These are phyloP conservation scores for Beauveria bassiana DNA, from an alignment of 2,329 filamentous ascomycete genomes.

Conservation along the genomic window DNA sequence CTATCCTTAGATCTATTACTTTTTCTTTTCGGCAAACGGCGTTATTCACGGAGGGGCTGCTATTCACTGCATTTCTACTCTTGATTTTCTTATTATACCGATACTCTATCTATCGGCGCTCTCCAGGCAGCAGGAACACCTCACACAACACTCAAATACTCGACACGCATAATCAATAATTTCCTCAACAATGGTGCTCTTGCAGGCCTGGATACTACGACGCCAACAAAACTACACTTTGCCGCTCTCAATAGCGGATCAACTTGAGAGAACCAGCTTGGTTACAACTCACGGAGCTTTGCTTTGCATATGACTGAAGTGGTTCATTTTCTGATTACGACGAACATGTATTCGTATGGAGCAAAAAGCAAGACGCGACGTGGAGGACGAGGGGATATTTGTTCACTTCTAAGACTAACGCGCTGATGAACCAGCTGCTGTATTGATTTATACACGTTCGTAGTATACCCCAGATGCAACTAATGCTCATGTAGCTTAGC, in stretches of 20 bases:
- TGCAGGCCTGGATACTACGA: neutral
- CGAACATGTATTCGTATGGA: conserved; percentile 6
- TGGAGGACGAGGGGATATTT: conserved; percentile 5
- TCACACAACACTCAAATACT: neutral
- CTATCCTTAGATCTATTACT: conserved; percentile 10
- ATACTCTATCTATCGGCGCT: conserved; percentile 9
- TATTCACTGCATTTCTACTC: conserved; percentile 15
- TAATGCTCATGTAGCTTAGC: conserved; percentile 11
- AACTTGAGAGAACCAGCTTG: conserved; percentile 3
- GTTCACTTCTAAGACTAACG: conserved; percentile 11
- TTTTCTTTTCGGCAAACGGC: conserved; percentile 15
- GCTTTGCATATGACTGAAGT: conserved; percentile 11
- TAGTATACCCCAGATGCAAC: conserved; percentile 11
- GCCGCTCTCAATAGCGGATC: neutral
- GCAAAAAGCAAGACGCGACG: neutral
- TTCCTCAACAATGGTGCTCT: neutral
- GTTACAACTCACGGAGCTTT: conserved; percentile 5
- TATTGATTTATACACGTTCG: conserved; percentile 12
- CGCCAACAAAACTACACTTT: neutral
- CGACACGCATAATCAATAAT: neutral
- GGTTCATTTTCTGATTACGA: conserved; percentile 5
- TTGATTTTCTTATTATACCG: conserved; percentile 12
- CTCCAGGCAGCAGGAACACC: neutral
- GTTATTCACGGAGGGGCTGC: conserved; percentile 16
- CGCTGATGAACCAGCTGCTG: conserved; percentile 10